phyloP scores from a whole-genome alignment of 345 rosid species.

The Cardamine occulta region DNA sequence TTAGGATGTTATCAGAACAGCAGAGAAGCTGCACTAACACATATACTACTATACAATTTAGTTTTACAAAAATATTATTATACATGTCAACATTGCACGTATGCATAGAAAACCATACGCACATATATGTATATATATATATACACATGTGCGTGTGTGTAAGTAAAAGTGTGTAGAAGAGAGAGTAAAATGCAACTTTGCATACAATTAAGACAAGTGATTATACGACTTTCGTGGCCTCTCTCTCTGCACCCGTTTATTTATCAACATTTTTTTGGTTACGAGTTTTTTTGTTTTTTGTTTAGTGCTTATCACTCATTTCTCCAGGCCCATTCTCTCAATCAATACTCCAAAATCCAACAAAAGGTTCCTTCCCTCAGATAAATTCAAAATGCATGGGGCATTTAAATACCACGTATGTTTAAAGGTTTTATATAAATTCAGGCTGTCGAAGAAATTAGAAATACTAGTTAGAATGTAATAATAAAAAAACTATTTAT shows the following conservation, averaged over 20 bases:
- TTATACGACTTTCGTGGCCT: conserved; percentile 18
- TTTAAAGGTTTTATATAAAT: neutral
- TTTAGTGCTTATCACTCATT: conserved; percentile 8
- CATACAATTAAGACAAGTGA: neutral
- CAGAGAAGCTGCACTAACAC: neutral
- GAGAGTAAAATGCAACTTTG: neutral
- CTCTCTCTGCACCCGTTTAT: conserved; percentile 30
- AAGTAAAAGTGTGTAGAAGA: neutral
- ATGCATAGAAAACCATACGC: neutral
- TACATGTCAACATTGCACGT: conserved; percentile 8
- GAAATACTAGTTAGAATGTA: too few relatives aligned
- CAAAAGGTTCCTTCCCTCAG: neutral
- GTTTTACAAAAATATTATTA: neutral
- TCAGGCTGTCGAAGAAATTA: neutral
- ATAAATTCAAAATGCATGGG: conserved; percentile 5
- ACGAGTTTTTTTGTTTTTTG: neutral
- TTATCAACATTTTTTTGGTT: neutral
- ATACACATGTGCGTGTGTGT: too few relatives aligned
- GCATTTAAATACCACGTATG: neutral
- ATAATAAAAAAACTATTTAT: neutral
- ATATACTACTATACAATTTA: neutral
- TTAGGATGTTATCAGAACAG: conserved; percentile 17
- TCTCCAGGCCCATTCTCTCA: conserved; percentile 31
- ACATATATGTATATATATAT: neutral
- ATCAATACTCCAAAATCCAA: conserved; percentile 21